Base-by-base conservation (phyloP, 805 yeast species). In the Jamesozyma lodderae region DNA sequence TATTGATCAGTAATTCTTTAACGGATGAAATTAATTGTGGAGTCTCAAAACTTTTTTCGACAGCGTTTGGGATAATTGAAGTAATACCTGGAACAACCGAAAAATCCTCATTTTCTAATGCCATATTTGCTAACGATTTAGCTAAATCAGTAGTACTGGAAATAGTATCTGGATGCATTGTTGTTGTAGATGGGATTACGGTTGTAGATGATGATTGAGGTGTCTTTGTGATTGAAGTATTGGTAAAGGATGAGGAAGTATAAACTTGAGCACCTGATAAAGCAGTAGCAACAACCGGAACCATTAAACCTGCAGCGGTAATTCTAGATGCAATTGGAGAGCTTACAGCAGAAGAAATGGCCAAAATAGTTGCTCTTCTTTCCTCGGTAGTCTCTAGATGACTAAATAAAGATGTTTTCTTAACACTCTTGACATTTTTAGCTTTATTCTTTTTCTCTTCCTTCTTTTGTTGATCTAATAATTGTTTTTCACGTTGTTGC, bases 311-410 rank as follows among this genome's bases (percentile, higher is more conserved):
- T 8, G 59, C 46, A 5, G 65, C 63, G 5, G 65, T 60, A 22
- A 59, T 59, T 33, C 53, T 53, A 3, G 64, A 55, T 2, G 60
- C 52, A 22, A 42, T 49, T 18, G 63, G 47, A 13, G 61, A 48
- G 16, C 49, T 53, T 18, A 60, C 51, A 6, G 63, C 61, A 48
- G 63, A 52, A 5, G 58, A 44, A 5, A 60, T 41, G 3, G 65
- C 62, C 18, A 60, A 41, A n/a, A 59, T 46, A 3, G 60, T 46
- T 1, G 65, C 67, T 37, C 67, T 75, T 59, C 92, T 67, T 60
- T 82, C 88, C 50, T 79, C 88, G 42, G 84, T 70, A 2, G 88
- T 80, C 52, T 81, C 92, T 48, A 83, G 66, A 63, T 83, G 94
- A 37, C 86, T 77, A 62, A 82, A 83, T 51, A 82, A 66, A 2